Conservation (phyloP, 805 yeast genomes). For the Wickerhamomyces kurtzmanii region DNA sequence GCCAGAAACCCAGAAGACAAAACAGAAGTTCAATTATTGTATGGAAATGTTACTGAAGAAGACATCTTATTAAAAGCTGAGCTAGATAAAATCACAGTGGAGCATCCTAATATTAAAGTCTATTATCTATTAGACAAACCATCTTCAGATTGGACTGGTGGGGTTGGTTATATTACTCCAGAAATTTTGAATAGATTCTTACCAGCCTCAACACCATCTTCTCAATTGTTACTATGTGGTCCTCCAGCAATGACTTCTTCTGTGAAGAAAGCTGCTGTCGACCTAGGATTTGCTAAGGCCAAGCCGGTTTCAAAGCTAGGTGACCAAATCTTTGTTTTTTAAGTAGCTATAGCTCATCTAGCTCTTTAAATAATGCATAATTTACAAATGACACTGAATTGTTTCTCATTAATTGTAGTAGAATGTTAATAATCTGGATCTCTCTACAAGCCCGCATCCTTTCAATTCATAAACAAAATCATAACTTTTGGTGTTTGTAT, state of each 20-base stretch:
- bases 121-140: constrained; percentile 68
- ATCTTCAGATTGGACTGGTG: constrained; percentile 66
- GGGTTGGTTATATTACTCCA: constrained; percentile 70
- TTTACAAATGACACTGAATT: no score
- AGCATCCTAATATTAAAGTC: constrained; percentile 53
- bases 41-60: constrained; percentile 71
- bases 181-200: constrained; percentile 57
- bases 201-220: constrained; percentile 50
- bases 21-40: constrained; percentile 65
- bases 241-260: constrained; percentile 90
- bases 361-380: neutral
- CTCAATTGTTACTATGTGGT: constrained; percentile 79
- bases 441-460: constrained; percentile 1
- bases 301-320: constrained; percentile 84
- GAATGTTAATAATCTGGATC: no score
- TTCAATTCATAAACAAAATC: constrained; percentile 1
- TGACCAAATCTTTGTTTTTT: constrained; percentile 85
- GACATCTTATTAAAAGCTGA: constrained; percentile 79
- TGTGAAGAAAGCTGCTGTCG: constrained; percentile 65
- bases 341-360: constrained; percentile 8
- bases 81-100: constrained; percentile 52
- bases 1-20: constrained; percentile 67
- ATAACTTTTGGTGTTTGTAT: neutral
- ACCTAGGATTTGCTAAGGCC: constrained; percentile 73
- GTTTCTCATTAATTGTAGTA: no score